A percentile compares a stretch with the other conserved stretches of the same genome.
Conservation (phyloP, 2,329 filamentous ascomycete species). For the Bretziella fagacearum region DNA sequence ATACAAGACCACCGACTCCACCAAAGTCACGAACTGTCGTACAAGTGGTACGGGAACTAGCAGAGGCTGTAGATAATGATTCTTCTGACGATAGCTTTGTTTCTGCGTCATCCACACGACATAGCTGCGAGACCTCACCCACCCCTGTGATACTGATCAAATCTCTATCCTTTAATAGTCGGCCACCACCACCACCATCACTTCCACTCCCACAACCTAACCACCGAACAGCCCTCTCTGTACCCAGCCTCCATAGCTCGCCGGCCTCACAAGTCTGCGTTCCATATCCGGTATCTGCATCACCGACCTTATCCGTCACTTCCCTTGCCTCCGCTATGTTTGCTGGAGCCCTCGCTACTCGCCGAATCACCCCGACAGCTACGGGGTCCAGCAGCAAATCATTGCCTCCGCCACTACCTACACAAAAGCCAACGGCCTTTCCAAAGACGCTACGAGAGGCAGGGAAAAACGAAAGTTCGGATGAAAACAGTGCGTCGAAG, state of each 20-base stretch:
- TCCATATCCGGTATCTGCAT: too few species aligned
- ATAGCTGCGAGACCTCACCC: conserved; percentile 17
- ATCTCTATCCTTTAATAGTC: too few species aligned
- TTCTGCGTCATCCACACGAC: conserved; percentile 23
- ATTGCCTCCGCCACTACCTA: neutral
- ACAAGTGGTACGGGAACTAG: conserved; percentile 11
- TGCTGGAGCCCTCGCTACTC: conserved; percentile 54
- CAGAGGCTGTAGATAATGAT: neutral
- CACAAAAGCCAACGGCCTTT: conserved; percentile 21
- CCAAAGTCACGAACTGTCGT: too few species aligned
- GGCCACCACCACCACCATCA: too few species aligned
- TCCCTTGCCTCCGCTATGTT: conserved; percentile 59
- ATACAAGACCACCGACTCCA: conserved; percentile 13
- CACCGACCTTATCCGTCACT: conserved; percentile 36
- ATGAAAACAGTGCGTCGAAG: conserved; percentile 38
- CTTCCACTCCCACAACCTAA: too few species aligned
- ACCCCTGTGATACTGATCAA: conserved; percentile 6
- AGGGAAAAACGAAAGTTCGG: conserved; percentile 14
- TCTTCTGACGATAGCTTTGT: conserved; percentile 33
- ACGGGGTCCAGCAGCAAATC: conserved; percentile 16
- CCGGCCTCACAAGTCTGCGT: too few species aligned
- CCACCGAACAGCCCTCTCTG: too few species aligned
- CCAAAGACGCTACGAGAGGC: conserved; percentile 16
- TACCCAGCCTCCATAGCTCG: too few species aligned
- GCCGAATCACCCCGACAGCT: conserved; percentile 31